Evolutionary conservation across 495 filamentous ascomycete genomes (phyloP), one percentile per base, ranked within the genome.

Genomic region (Xylaria grammica): DNA sequence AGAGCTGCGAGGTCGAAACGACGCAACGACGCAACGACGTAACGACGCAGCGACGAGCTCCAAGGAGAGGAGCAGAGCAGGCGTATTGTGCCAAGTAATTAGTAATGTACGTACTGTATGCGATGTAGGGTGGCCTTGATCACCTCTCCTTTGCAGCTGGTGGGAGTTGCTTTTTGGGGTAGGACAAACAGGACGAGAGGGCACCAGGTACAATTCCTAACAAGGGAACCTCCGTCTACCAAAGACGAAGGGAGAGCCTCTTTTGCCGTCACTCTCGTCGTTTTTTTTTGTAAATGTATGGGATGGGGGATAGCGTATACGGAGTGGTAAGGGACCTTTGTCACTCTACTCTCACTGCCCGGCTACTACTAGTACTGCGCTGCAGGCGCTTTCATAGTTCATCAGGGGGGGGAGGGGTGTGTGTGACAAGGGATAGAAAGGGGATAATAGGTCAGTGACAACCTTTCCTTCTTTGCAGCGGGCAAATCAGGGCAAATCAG

Each of bases 1-100:
- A 24, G 24, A 53, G 55, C 54, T 60, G 44, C 34, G 55, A 60
- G 38, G 54, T 60, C 45, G 63, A 65, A 59, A 65, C 62, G 42
- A 57, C 53, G 44, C 42, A 34, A 20, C 40, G n/a, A 20, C 30
- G 51, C 26, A 4, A 10, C 19, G 29, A 34, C 32, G 32, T 11
- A 36, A 11, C 40, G 17, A n/a, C 40, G 5, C 19, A 6, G 19
- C 4, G 45, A 22, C 22, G 45, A 22, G 45, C n/a, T 24, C 19
- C 45, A 48, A 19, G 45, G 51, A 19, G 51, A 54, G 32, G 54
- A 15, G 40, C 26, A 24, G 38, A 3, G 40, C 44, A 10, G 54
- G 44, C 24, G 56, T 48, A 59, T 59, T 34, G 56, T 30, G 36
- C 38, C 24, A 24, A 40, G 53, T 36, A 26, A 36, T 53, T 19